Base-by-base conservation (phyloP, 2,329 filamentous ascomycete genomes). In the Purpureocillium takamizusanense region DNA sequence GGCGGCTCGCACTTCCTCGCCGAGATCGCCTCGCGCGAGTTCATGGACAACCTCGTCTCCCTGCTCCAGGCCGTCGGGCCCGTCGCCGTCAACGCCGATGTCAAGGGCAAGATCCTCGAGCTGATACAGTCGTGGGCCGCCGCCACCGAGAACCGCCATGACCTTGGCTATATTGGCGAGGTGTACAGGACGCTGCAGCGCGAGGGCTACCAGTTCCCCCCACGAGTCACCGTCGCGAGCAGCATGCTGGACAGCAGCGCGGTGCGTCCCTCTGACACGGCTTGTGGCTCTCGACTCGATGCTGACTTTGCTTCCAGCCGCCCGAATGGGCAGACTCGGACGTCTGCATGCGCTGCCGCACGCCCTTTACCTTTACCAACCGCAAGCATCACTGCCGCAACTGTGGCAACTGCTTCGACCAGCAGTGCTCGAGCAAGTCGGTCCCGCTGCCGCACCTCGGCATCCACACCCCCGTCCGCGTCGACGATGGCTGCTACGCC, bases 281-380 rank as follows among this genome's bases (percentile, higher is more conserved):
- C 18, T 31, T n/a, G n/a, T n/a, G n/a, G n/a, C n/a, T n/a, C n/a
- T n/a, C n/a, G n/a, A n/a, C n/a, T n/a, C n/a, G n/a, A n/a, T n/a
- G n/a, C n/a, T 10, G 28, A n/a, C 28, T n/a, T 30, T 7, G 18
- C n/a, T n/a, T n/a, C n/a, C 17, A 94, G 82, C 92, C 92, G 9
- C 92, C 92, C 1, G 92, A 98, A 63, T 98, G 92, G 92, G 81
- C 82, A 36, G 92, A 98, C 63, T 95, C 90, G 10, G 92, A 98
- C 53, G 90, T 98, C 25, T 98, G 92, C 60, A 95, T 98, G 88
- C 83, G 92, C 56, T 98, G 92, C 60, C 81, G 92, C 50, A 95
- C 90, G 11, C 66, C 87, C 14, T 98, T 98, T 53, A 95, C 87
- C 35, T 95, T 98, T 56, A 98, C 90, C 40, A 98, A 98, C 60